Evolutionary conservation across 2,329 filamentous ascomycete genomes (phyloP).

Genomic region (Fusarium compactum): DNA sequence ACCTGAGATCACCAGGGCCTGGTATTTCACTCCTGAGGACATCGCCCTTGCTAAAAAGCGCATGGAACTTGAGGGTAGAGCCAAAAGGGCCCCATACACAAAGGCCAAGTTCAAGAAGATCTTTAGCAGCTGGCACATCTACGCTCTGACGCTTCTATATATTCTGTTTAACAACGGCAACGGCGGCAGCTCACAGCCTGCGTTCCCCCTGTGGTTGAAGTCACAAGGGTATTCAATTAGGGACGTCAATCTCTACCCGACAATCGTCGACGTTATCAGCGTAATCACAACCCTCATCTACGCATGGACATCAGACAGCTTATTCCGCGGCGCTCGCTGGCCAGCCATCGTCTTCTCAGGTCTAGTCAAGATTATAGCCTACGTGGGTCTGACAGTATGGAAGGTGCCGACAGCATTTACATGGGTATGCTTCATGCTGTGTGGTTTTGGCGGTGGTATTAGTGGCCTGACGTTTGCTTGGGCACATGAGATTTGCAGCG

Average conservation of each 20-base stretch:
- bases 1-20: constrained; percentile 46
- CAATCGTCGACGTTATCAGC: constrained; percentile 66
- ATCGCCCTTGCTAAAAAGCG: constrained; percentile 47
- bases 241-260: constrained; percentile 67
- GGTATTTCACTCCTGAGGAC: constrained; percentile 47
- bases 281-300: constrained; percentile 71
- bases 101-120: constrained; percentile 69
- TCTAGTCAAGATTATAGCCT: constrained; percentile 56
- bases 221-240: constrained; percentile 56
- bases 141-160: constrained; percentile 68
- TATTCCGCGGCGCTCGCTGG: constrained; percentile 71
- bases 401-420: constrained; percentile 65
- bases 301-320: constrained; percentile 73
- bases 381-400: constrained; percentile 58
- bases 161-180: constrained; percentile 73
- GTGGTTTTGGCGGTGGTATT: constrained; percentile 63
- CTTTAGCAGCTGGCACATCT: constrained; percentile 74
- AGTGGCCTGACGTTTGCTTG: constrained; percentile 62
- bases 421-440: constrained; percentile 72
- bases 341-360: constrained; percentile 71
- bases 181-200: constrained; percentile 62
- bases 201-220: constrained; percentile 66
- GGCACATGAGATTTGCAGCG: constrained; percentile 64
- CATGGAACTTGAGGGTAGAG: constrained; percentile 59
- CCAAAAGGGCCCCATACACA: constrained; percentile 55